A percentile compares a stretch with the other conserved stretches of the same genome.
Evolutionary conservation across 1,284 basidiomycete genomes (phyloP).

Genomic region (Taiwanofungus camphoratus): DNA sequence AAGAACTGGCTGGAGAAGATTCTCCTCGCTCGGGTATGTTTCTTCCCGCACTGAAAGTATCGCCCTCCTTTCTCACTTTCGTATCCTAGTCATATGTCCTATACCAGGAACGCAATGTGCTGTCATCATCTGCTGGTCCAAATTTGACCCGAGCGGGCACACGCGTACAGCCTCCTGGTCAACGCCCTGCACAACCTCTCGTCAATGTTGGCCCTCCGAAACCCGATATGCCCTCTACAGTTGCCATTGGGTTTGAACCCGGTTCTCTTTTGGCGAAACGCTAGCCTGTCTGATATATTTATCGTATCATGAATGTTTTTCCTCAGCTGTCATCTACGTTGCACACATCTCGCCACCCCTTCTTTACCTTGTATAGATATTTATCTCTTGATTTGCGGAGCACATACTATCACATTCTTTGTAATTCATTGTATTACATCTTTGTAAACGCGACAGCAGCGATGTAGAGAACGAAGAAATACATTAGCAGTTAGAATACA

Average conservation of each 20-base stretch:
- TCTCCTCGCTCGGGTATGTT: conserved; percentile 68
- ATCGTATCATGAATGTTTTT: neutral
- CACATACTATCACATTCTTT: conserved; percentile 7
- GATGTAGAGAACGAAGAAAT: neutral
- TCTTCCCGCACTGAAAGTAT: neutral
- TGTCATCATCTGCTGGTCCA: conserved; percentile 37
- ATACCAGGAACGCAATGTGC: conserved; percentile 67
- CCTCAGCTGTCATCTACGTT: neutral
- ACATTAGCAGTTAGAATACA: neutral
- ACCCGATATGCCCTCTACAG: conserved; percentile 10
- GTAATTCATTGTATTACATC: conserved; percentile 5
- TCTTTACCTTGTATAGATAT: conserved; percentile 6
- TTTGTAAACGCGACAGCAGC: neutral
- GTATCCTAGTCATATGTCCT: conserved; percentile 67
- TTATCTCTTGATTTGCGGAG: conserved; percentile 3
- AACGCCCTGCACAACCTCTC: conserved; percentile 34
- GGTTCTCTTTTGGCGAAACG: conserved; percentile 62
- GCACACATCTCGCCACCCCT: neutral
- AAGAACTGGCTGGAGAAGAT: conserved; percentile 67
- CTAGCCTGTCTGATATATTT: conserved; percentile 7
- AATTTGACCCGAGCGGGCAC: conserved; percentile 42
- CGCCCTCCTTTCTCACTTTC: conserved; percentile 4
- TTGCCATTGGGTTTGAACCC: conserved; percentile 46
- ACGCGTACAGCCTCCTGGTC: conserved; percentile 23
- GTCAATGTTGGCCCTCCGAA: conserved; percentile 28